A percentile compares a stretch with the other conserved stretches of the same genome.
Evolutionary conservation across 345 rosid species (phyloP).

Genomic region (Laguncularia racemosa): DNA sequence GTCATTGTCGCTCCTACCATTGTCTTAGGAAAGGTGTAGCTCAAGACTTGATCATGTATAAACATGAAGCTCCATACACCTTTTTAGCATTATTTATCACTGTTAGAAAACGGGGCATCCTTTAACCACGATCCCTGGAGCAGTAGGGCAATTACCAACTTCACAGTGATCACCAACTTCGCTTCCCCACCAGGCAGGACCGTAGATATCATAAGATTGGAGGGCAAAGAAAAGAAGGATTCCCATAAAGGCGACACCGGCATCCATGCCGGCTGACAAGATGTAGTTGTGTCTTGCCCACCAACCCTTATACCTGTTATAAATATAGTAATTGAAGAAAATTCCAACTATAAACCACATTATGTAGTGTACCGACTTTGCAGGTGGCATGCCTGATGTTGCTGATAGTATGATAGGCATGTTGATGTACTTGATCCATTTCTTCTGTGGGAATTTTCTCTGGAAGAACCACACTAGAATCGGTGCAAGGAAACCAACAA

Average conservation of each 20-base stretch:
- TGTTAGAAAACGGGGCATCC: constrained; percentile 53
- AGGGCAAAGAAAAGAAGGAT: constrained; percentile 47
- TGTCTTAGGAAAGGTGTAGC: too few species aligned
- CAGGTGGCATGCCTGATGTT: constrained; percentile 42
- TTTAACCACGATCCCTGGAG: constrained; percentile 36
- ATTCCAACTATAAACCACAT: constrained; percentile 60
- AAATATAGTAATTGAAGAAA: constrained; percentile 58
- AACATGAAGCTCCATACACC: too few species aligned
- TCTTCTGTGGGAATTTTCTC: constrained; percentile 52
- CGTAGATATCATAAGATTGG: constrained; percentile 41
- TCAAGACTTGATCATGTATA: too few species aligned
- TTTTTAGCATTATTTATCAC: too few species aligned
- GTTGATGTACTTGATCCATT: constrained; percentile 49
- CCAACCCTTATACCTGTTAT: constrained; percentile 51
- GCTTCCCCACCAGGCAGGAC: constrained; percentile 77
- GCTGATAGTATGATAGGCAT: constrained; percentile 54
- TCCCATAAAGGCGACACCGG: constrained; percentile 71
- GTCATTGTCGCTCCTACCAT: too few species aligned
- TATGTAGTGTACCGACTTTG: constrained; percentile 52
- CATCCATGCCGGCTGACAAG: constrained; percentile 73
- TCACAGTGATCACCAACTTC: constrained; percentile 44
- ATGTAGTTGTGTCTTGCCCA: constrained; percentile 73
- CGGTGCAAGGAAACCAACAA: constrained; percentile 70
- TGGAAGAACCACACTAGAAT: constrained; percentile 56
- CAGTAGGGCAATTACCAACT: constrained; percentile 57